A percentile compares a stretch with the other conserved stretches of the same genome.
Conservation (phyloP, 768 basidiomycete species). For the Auriscalpium vulgare region DNA sequence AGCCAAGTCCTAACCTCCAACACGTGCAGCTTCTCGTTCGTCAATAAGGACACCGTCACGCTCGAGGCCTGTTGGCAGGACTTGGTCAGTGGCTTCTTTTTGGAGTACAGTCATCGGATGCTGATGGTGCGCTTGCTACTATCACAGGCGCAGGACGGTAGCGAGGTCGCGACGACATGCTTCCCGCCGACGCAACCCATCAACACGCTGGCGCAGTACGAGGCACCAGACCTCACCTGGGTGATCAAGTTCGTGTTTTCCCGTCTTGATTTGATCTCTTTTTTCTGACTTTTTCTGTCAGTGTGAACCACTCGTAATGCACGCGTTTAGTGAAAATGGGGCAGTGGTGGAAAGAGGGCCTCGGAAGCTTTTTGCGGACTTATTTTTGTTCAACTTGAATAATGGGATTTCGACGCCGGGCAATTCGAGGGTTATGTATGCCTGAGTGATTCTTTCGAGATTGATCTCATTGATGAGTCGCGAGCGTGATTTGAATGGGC, state of each 20-base stretch:
- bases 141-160: neutral
- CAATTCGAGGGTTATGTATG: no score
- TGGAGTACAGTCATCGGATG: neutral
- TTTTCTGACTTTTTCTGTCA: neutral
- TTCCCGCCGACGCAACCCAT: constrained; percentile 2
- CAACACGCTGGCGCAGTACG: neutral
- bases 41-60: constrained; percentile 14
- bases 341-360: no score
- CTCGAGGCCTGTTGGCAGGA: constrained; percentile 4
- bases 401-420: no score
- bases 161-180: neutral
- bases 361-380: no score
- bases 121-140: neutral
- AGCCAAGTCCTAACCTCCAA: constrained; percentile 17
- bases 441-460: no score
- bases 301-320: neutral
- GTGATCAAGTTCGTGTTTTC: neutral
- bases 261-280: neutral
- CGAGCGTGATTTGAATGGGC: neutral
- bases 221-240: neutral
- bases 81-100: neutral
- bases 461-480: no score
- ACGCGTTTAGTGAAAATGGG: no score
- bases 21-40: constrained; percentile 20
- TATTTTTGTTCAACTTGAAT: no score